Percentiles rank a stretch among this genome's conserved stretches.
phyloP scores from a whole-genome alignment of 768 basidiomycete genomes.

The Kondoa malvinella region DNA sequence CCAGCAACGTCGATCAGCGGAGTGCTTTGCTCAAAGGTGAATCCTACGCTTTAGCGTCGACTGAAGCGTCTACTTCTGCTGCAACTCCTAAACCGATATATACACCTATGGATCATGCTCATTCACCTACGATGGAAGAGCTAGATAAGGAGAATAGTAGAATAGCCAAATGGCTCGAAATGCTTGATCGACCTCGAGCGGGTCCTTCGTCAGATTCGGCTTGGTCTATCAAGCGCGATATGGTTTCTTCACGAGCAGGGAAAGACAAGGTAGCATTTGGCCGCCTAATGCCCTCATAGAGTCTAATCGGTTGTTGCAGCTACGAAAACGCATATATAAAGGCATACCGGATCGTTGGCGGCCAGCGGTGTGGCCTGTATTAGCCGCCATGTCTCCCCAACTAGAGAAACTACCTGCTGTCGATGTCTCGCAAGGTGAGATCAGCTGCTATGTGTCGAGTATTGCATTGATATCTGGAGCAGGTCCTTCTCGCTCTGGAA shows the following conservation, averaged over 20 bases:
- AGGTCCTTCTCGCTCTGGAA: no score
- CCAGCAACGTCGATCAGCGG: neutral
- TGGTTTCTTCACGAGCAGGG: neutral
- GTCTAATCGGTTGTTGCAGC: conserved; percentile 24
- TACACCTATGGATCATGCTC: neutral
- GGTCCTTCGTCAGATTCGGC: conserved; percentile 1
- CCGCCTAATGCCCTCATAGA: neutral
- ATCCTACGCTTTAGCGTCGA: neutral
- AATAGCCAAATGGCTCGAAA: conserved; percentile 12
- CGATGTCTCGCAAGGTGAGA: conserved; percentile 22
- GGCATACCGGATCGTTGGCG: conserved; percentile 96
- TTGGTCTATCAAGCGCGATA: neutral
- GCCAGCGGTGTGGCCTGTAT: conserved; percentile 59
- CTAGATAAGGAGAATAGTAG: conserved; percentile 10
- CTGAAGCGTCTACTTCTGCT: neutral
- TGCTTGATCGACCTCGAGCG: conserved; percentile 5
- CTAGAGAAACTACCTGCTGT: conserved; percentile 49
- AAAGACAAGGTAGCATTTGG: neutral
- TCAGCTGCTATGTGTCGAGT: neutral
- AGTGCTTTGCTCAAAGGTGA: neutral
- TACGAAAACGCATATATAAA: conserved; percentile 64
- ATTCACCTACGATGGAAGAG: neutral
- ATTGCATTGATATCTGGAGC: conserved; percentile 19
- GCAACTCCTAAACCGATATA: neutral
- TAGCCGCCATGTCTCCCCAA: neutral